Conservation (phyloP, 2,329 filamentous ascomycete genomes). For the Fusarium keratoplasticum region DNA sequence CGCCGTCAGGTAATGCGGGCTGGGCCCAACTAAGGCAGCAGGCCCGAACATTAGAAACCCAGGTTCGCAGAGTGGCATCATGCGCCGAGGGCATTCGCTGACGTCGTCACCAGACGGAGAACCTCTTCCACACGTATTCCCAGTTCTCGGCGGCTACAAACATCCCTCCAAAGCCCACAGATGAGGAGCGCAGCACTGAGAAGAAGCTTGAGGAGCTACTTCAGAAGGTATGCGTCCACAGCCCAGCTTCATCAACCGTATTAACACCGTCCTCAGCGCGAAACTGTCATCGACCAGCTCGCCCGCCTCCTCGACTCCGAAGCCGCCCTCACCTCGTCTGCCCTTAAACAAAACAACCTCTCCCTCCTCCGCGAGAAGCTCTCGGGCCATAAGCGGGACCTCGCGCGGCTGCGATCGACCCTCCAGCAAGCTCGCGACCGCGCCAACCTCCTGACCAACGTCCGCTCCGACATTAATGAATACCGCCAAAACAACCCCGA, state of each 20-base stretch:
- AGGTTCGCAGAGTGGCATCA: slow-evolving; percentile 67
- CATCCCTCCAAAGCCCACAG: slow-evolving; percentile 83
- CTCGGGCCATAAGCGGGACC: slow-evolving; percentile 85
- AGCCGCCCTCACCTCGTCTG: slow-evolving; percentile 85
- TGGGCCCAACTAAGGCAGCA: slow-evolving; percentile 97
- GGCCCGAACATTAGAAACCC: slow-evolving; percentile 86
- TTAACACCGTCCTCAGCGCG: slow-evolving; percentile 69
- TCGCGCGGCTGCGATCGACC: slow-evolving; percentile 77
- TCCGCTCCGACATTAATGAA: slow-evolving; percentile 90
- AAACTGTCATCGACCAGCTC: slow-evolving; percentile 83
- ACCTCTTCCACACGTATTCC: slow-evolving; percentile 85
- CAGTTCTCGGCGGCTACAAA: slow-evolving; percentile 86
- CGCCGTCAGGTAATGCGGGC: slow-evolving; percentile 68
- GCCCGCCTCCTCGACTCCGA: slow-evolving; percentile 93
- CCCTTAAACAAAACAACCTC: slow-evolving; percentile 97
- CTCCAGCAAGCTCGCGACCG: slow-evolving; percentile 85
- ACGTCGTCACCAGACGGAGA: slow-evolving; percentile 75
- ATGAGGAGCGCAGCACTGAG: slow-evolving; percentile 86
- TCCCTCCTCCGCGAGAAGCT: slow-evolving; percentile 92
- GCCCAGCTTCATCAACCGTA: slow-evolving; percentile 1
- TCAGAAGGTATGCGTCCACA: slow-evolving; percentile 70
- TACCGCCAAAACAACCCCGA: slow-evolving; percentile 87
- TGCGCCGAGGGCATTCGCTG: slow-evolving; percentile 33
- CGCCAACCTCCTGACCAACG: slow-evolving; percentile 89
- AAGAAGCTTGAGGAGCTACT: slow-evolving; percentile 85